phyloP scores from a whole-genome alignment of 1,284 basidiomycete species.

The Cryptococcus deneoformans region DNA sequence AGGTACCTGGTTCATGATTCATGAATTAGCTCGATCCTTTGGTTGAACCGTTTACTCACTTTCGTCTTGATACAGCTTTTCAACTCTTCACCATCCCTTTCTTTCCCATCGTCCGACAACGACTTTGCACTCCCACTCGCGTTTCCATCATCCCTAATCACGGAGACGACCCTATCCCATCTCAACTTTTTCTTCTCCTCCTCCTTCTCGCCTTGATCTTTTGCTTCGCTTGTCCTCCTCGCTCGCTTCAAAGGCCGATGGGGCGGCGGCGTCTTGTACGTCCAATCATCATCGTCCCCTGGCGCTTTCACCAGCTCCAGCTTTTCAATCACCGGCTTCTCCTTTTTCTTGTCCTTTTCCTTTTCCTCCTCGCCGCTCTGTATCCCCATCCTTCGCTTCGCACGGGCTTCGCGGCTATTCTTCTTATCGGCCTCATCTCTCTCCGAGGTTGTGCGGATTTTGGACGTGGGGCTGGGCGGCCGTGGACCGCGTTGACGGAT shows the following conservation, averaged over 20 bases:
- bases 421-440: conserved; percentile 67
- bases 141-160: conserved; percentile 33
- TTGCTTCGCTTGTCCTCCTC: conserved; percentile 29
- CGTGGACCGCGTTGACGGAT: conserved; percentile 65
- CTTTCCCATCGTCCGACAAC: background rate
- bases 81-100: background rate
- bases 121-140: background rate
- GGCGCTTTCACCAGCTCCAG: conserved; percentile 54
- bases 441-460: conserved; percentile 67
- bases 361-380: too few relatives aligned
- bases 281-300: conserved; percentile 74
- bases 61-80: conserved; percentile 70
- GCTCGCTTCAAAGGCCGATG: conserved; percentile 37
- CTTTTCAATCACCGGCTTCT: conserved; percentile 35
- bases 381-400: conserved; percentile 55
- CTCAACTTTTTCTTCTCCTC: conserved; percentile 59
- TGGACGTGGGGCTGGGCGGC: conserved; percentile 74
- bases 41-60: conserved; percentile 49
- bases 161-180: conserved; percentile 67
- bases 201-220: too few relatives aligned
- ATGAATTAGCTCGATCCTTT: conserved; percentile 1
- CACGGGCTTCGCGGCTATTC: conserved; percentile 61
- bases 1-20: conserved; percentile 53
- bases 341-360: conserved; percentile 51
- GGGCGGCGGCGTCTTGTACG: conserved; percentile 56